Base-by-base conservation (phyloP, 2,329 filamentous ascomycete genomes). In the Fragosphaeria purpurea region DNA sequence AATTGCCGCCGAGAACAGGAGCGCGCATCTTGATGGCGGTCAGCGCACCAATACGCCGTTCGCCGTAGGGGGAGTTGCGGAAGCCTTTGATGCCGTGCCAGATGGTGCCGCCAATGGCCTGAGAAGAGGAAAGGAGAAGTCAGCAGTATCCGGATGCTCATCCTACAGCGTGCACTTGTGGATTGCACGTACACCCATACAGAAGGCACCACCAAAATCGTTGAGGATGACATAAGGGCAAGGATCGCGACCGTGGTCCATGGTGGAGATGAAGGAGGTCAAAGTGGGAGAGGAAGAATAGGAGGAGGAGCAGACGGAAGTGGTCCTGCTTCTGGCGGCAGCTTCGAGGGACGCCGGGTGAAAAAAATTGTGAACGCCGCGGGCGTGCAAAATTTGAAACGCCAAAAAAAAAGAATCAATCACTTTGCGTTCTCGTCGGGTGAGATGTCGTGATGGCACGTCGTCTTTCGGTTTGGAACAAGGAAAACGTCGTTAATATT, bases 71-170 rank as follows among this genome's bases (percentile, higher is more conserved):
- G 53, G 83, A 87, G 72, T 88, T 94, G 66, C 89, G 76, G 72
- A 88, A 93, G 53, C 90, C 93, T 74, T 98, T 98, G 58, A 96
- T 86, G 62, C 90, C 90, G 72, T 96, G 91, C 91, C 91, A 96
- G 66, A 96, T 85, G 62, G 87, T 85, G 62, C 85, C 85, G 62
- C 83, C 83, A 59, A 88, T 84, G 55, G 82, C 82, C 82, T 86
- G 59, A 37, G 35, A 7, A 7, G 12, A 3, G 31, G 59, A 37
- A 11, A 7, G 11, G 12, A 3, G 31, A 41, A 43, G 41, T 34
- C 5, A 38, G 46, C 4, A 12, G 6, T 41, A 8, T 12, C 11
- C 31, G 4, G n/a, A 33, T 4, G n/a, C 22, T 22, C 22, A 22
- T 22, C 22, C 22, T 22, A 22, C 22, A 22, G 22, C 22, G 22